A percentile compares a stretch with the other conserved stretches of the same genome.
Conservation (phyloP, 768 basidiomycete species). For the Boletellus emodensis region DNA sequence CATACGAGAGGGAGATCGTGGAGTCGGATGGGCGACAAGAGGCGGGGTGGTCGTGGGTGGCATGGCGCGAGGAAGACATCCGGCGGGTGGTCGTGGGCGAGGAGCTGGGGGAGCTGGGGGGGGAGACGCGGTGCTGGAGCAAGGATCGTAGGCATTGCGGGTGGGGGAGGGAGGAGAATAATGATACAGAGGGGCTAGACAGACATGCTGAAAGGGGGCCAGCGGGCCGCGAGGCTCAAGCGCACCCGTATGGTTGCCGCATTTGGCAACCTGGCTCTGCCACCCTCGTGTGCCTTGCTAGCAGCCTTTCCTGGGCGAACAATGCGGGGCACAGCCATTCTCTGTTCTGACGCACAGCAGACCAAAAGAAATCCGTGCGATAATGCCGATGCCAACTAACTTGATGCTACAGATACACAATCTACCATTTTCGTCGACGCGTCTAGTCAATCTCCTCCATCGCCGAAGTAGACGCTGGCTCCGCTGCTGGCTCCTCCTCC, state of each 20-base stretch:
- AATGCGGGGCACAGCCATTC: conserved; percentile 18
- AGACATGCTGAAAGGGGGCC: conserved; percentile 28
- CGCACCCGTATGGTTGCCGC: conserved; percentile 10
- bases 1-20: conserved; percentile 25
- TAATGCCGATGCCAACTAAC: conserved; percentile 20
- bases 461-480: conserved; percentile 66
- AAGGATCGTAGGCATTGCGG: conserved; percentile 40
- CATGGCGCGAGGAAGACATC: conserved; percentile 51
- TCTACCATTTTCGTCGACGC: conserved; percentile 2
- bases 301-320: conserved; percentile 8
- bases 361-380: conserved; percentile 10
- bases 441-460: conserved; percentile 97
- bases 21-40: conserved; percentile 38
- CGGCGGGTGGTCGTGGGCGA: conserved; percentile 2
- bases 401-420: conserved; percentile 26
- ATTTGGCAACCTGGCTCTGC: conserved; percentile 27
- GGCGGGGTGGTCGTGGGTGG: conserved; percentile 55
- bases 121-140: conserved; percentile 37
- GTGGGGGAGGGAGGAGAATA: conserved; percentile 12
- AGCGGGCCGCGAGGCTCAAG: conserved; percentile 22
- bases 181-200: conserved; percentile 35
- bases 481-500: conserved; percentile 51
- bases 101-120: conserved; percentile 13
- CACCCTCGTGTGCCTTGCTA: not conserved
- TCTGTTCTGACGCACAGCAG: too few species aligned